These are phyloP conservation scores for Euphorbia peplus DNA, from an alignment of 345 rosid species.

Conservation along the genomic window DNA sequence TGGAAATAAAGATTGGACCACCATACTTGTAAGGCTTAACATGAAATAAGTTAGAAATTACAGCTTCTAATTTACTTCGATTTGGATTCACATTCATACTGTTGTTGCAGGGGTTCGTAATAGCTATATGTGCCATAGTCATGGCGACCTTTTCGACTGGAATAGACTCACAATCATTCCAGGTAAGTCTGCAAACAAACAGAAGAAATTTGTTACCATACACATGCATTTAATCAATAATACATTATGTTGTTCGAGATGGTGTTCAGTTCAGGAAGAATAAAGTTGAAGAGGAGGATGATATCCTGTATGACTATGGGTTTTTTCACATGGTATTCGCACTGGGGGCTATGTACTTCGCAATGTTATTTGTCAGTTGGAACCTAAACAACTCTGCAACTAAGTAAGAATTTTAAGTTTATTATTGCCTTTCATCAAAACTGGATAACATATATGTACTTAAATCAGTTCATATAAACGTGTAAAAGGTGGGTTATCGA, in stretches of 20 bases:
- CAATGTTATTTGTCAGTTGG: conserved; percentile 90
- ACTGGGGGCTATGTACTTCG: conserved; percentile 89
- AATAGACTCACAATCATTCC: conserved; percentile 79
- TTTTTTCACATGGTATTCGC: conserved; percentile 84
- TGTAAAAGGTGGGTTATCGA: conserved; percentile 79
- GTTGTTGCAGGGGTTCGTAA: conserved; percentile 59
- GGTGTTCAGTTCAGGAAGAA: conserved; percentile 60
- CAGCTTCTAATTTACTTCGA: no score
- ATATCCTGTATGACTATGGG: conserved; percentile 70
- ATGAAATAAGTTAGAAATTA: no score
- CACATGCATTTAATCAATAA: no score
- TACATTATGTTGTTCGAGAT: neutral
- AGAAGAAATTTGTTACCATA: no score
- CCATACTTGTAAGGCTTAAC: conserved; percentile 53
- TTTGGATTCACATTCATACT: neutral
- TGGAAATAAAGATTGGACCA: conserved; percentile 58
- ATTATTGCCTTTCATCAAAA: neutral
- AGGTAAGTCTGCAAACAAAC: conserved; percentile 33
- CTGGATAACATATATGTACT: neutral
- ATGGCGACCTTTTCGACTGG: conserved; percentile 94
- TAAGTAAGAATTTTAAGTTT: conserved; percentile 36
- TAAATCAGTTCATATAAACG: neutral
- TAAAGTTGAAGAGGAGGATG: conserved; percentile 49
- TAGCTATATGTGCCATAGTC: conserved; percentile 77
- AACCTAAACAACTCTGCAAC: conserved; percentile 56